Conservation (phyloP, 306 rosid genomes). For the Castanospermum australe region DNA sequence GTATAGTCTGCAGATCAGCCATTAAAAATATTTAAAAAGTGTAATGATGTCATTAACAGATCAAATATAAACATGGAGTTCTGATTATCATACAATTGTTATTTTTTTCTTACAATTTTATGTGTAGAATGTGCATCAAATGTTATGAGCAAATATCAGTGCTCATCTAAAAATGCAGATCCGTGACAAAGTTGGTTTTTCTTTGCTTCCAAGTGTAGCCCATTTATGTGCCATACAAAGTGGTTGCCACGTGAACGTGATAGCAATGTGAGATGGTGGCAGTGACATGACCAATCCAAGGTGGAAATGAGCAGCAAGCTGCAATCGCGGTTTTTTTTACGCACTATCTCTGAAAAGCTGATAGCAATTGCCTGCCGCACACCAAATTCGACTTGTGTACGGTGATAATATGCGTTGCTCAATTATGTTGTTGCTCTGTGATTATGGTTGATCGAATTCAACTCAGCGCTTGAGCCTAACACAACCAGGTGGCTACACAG, state of each 20-base stretch:
- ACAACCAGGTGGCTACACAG: neutral
- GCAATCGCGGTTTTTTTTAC: neutral
- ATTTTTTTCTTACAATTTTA: too few relatives aligned
- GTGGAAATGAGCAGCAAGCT: neutral
- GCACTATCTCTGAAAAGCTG: neutral
- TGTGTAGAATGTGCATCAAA: too few relatives aligned
- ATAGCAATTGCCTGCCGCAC: neutral
- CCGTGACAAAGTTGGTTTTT: neutral
- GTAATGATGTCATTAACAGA: too few relatives aligned
- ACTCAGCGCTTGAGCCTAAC: neutral
- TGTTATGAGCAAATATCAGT: too few relatives aligned
- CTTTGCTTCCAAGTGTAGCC: neutral
- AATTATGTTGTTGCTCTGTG: neutral
- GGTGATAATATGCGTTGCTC: neutral
- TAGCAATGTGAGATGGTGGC: neutral
- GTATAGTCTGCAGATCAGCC: too few relatives aligned
- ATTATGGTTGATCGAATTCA: neutral
- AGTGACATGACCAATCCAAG: neutral
- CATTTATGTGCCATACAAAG: constrained; percentile 2
- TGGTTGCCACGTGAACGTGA: neutral
- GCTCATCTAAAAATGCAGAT: neutral
- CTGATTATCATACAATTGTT: too few relatives aligned
- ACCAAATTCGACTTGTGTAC: neutral
- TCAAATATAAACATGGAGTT: too few relatives aligned
- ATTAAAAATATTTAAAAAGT: too few relatives aligned